Evolutionary conservation across 768 basidiomycete genomes (phyloP).

Genomic region (Zangia roseola): DNA sequence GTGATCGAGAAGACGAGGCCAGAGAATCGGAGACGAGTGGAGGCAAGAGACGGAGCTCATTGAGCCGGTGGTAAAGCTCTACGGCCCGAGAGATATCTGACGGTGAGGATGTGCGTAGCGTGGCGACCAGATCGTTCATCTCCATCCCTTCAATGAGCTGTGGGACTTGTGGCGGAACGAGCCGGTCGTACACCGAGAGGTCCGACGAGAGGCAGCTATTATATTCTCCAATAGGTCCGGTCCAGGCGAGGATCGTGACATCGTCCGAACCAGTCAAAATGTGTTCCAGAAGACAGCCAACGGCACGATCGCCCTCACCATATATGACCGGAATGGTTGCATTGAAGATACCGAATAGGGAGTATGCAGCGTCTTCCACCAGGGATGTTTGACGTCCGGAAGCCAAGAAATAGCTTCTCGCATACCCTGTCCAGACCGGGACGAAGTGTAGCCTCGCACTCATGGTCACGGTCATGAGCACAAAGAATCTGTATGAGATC

Average conservation of each 20-base stretch:
- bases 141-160: neutral
- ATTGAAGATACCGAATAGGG: too few relatives aligned
- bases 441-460: too few relatives aligned
- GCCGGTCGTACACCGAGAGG: slow-evolving; percentile 1
- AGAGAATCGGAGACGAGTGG: slow-evolving; percentile 2
- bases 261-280: neutral
- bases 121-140: neutral
- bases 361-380: too few relatives aligned
- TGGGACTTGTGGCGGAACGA: neutral
- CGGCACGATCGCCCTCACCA: too few relatives aligned
- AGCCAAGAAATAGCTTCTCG: slow-evolving; percentile 8
- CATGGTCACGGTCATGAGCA: too few relatives aligned
- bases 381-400: slow-evolving; percentile 4
- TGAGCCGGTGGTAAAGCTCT: neutral
- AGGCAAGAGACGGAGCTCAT: neutral
- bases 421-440: too few relatives aligned
- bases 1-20: neutral
- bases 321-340: too few relatives aligned
- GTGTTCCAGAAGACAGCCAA: neutral
- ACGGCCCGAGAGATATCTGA: neutral
- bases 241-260: slow-evolving; percentile 4
- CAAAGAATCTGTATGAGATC: neutral
- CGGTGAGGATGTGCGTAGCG: neutral
- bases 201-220: slow-evolving; percentile 2
- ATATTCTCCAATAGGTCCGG: neutral